Conservation (phyloP, 345 rosid genomes). For the Linum usitatissimum region DNA sequence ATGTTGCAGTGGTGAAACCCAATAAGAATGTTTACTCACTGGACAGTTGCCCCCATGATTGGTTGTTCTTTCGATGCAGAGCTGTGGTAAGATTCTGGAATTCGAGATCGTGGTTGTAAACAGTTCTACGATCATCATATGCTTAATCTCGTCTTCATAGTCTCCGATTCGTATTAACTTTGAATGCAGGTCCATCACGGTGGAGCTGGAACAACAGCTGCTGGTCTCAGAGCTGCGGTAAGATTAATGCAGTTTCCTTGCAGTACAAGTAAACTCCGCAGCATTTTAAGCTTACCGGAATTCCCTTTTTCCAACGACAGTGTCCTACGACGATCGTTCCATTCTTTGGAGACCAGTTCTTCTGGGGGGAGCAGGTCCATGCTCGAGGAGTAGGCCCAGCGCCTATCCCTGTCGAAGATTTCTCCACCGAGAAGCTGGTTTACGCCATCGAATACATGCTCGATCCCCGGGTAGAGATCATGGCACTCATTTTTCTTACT, state of each 20-base stretch:
- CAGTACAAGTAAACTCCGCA: background rate
- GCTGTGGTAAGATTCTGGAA: conserved; percentile 42
- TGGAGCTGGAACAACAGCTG: conserved; percentile 55
- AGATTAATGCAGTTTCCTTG: conserved; percentile 4
- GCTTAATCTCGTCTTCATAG: background rate
- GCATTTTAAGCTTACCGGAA: background rate
- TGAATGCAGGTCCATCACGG: conserved; percentile 41
- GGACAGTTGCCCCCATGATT: conserved; percentile 66
- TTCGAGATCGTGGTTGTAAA: background rate
- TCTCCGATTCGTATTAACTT: no score
- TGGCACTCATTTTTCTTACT: no score
- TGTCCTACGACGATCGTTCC: conserved; percentile 53
- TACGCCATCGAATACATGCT: conserved; percentile 41
- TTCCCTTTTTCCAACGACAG: conserved; percentile 13
- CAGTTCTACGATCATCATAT: background rate
- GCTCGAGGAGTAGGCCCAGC: conserved; percentile 43
- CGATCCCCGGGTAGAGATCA: conserved; percentile 28
- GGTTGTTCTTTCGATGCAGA: conserved; percentile 47
- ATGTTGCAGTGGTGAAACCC: conserved; percentile 33
- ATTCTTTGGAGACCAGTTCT: conserved; percentile 57
- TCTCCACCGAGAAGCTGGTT: conserved; percentile 39
- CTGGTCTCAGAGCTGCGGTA: conserved; percentile 59
- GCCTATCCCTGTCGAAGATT: conserved; percentile 41
- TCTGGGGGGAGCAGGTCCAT: conserved; percentile 55
- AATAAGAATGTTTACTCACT: conserved; percentile 37